These are phyloP conservation scores for Cordyceps fumosorosea DNA, from an alignment of 2,329 filamentous ascomycete genomes.

Conservation along the genomic window DNA sequence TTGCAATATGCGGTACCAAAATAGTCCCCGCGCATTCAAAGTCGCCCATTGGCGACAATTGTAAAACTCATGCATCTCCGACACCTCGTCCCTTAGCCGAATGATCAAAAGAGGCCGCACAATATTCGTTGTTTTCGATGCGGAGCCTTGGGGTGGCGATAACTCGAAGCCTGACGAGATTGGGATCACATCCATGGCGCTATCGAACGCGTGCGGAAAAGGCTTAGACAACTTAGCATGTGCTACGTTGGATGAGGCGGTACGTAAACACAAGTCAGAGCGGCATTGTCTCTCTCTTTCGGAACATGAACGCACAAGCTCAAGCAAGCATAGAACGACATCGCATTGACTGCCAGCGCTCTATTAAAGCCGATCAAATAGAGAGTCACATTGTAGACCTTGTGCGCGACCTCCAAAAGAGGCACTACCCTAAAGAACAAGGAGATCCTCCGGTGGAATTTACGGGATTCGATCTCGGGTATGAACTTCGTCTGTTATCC, in stretches of 20 bases:
- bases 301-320: background rate
- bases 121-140: background rate
- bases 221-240: background rate
- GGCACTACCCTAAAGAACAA: background rate
- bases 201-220: background rate
- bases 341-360: background rate
- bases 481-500: background rate
- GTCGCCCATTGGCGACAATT: background rate
- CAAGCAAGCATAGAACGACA: background rate
- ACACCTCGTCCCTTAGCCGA: background rate
- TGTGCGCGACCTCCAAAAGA: background rate
- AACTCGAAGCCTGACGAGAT: background rate
- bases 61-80: background rate
- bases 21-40: background rate
- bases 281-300: background rate
- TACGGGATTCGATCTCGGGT: background rate
- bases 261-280: background rate
- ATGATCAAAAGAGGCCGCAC: background rate
- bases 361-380: background rate
- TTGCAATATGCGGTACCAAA: background rate
- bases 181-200: background rate
- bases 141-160: background rate
- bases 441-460: background rate
- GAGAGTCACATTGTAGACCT: background rate
- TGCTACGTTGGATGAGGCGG: background rate